Conservation (phyloP, 495 filamentous ascomycete genomes). For the Evernia prunastri region DNA sequence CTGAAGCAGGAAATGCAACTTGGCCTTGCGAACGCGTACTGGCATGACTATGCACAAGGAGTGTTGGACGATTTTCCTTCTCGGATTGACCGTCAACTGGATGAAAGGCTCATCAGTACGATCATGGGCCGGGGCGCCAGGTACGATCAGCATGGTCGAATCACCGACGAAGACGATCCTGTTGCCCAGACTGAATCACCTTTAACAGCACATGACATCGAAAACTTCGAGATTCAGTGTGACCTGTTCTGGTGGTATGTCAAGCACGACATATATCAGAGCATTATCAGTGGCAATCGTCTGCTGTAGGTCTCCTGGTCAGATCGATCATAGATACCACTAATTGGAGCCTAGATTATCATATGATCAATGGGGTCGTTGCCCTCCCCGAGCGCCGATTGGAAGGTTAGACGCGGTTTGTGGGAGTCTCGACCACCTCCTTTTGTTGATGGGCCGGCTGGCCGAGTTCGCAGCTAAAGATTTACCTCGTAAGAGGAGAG, state of each 20-base stretch:
- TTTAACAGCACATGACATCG: slow-evolving; percentile 66
- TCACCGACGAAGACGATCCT: slow-evolving; percentile 30
- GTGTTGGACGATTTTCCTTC: slow-evolving; percentile 31
- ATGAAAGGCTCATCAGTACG: slow-evolving; percentile 39
- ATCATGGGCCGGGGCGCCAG: slow-evolving; percentile 41
- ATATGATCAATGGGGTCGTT: slow-evolving; percentile 72
- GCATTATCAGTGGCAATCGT: slow-evolving; percentile 76
- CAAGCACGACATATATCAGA: slow-evolving; percentile 89
- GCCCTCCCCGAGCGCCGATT: slow-evolving; percentile 73
- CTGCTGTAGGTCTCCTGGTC: slow-evolving; percentile 60
- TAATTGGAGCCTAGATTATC: slow-evolving; percentile 54
- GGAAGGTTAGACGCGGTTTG: slow-evolving; percentile 76
- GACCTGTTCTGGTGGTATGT: slow-evolving; percentile 97
- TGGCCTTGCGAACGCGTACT: slow-evolving; percentile 6
- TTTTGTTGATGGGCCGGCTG: slow-evolving; percentile 76
- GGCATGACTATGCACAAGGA: slow-evolving; percentile 11
- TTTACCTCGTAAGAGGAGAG: slow-evolving; percentile 65
- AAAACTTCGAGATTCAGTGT: slow-evolving; percentile 68
- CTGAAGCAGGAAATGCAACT: not conserved
- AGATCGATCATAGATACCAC: slow-evolving; percentile 8
- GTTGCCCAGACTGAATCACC: slow-evolving; percentile 30
- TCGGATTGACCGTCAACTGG: slow-evolving; percentile 38
- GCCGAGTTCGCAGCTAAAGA: slow-evolving; percentile 76
- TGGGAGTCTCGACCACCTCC: slow-evolving; percentile 78
- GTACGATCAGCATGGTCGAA: slow-evolving; percentile 41